Base-by-base conservation (phyloP, 768 basidiomycete genomes). In the Tephrocybe sp. region DNA sequence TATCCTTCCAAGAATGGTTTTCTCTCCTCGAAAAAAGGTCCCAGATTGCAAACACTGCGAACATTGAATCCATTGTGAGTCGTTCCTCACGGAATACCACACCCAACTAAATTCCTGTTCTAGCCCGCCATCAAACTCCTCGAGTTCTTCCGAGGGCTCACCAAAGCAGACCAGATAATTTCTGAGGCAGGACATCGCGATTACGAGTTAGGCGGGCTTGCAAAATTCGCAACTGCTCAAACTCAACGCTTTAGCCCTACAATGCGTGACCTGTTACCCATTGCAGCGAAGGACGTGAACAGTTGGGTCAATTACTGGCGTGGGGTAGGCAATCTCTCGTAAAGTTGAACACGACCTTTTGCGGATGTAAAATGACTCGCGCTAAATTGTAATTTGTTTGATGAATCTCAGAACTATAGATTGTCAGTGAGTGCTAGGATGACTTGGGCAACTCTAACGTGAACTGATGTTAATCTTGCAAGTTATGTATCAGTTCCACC, bases 61-160 rank as follows among this genome's bases (percentile, higher is more conserved):
- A 49, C 6, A 40, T 54, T 1, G 26, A 44, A 21, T 22, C 32
- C n/a, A 28, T 54, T n/a, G 53, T 54, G 31, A 44, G 53, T 39
- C 24, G 9, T 38, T 18, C 2, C 9, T 6, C 6, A 7, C 6
- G 28, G 24, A 28, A 43, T 13, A 0, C 2, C 13, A 4, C 11
- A 19, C n/a, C 35, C n/a, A 40, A 27, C 4, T 13, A 4, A 11
- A 8, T 15, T 9, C 27, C n/a, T 38, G 15, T 2, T 40, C 9
- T 25, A 69, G 69, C 71, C 70, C 12, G 69, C 61, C 0, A 60
- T 69, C 37, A 69, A 71, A 44, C 34, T 71, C 3, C 56, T 71
- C 19, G 63, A 64, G 30, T 70, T 69, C 51, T 66, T 69, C 61
- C 67, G 65, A 6, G 27, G 12, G 13, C 50, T 70, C 39, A 47